Percentiles rank a stretch among this genome's conserved stretches.
phyloP scores from a whole-genome alignment of 2,329 filamentous ascomycete genomes.

The Knufia fluminis region DNA sequence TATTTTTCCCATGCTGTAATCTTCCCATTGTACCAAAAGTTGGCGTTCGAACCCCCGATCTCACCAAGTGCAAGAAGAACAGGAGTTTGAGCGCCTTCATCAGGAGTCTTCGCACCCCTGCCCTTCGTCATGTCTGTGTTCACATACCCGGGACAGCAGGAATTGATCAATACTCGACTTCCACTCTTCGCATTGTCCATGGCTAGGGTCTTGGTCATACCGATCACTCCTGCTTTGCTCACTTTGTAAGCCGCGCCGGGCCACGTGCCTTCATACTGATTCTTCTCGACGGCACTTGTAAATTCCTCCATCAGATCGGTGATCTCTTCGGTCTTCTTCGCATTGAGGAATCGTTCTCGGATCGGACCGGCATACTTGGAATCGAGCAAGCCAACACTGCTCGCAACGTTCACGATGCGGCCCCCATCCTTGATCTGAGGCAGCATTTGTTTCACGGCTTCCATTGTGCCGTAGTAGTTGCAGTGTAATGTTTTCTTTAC shows the following conservation, averaged over 20 bases:
- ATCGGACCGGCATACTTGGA: slow-evolving; percentile 38
- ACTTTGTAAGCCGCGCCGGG: slow-evolving; percentile 43
- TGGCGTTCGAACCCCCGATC: slow-evolving; percentile 28
- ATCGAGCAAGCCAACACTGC: slow-evolving; percentile 36
- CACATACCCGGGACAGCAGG: slow-evolving; percentile 38
- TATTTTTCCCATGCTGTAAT: slow-evolving; percentile 27
- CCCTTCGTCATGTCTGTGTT: slow-evolving; percentile 41
- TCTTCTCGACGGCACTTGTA: slow-evolving; percentile 36
- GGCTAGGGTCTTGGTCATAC: slow-evolving; percentile 33
- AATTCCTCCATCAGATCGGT: slow-evolving; percentile 44
- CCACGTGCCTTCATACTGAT: slow-evolving; percentile 39
- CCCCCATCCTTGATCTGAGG: slow-evolving; percentile 38
- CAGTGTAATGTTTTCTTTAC: slow-evolving; percentile 41
- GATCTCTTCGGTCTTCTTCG: slow-evolving; percentile 35
- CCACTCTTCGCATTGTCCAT: slow-evolving; percentile 27
- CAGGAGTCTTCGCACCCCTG: slow-evolving; percentile 32
- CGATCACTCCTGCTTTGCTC: slow-evolving; percentile 38
- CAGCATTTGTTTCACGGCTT: slow-evolving; percentile 37
- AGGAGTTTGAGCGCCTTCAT: slow-evolving; percentile 38
- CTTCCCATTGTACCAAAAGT: slow-evolving; percentile 34
- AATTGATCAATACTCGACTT: slow-evolving; percentile 30
- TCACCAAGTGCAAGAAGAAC: slow-evolving; percentile 36
- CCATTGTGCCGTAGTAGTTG: slow-evolving; percentile 46
- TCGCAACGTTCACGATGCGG: slow-evolving; percentile 43
- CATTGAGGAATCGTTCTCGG: slow-evolving; percentile 34